Evolutionary conservation across 371 early-diverging fungal genomes (phyloP), one percentile per base, ranked within the genome.

Genomic region (Blastocladiella emersonii): DNA sequence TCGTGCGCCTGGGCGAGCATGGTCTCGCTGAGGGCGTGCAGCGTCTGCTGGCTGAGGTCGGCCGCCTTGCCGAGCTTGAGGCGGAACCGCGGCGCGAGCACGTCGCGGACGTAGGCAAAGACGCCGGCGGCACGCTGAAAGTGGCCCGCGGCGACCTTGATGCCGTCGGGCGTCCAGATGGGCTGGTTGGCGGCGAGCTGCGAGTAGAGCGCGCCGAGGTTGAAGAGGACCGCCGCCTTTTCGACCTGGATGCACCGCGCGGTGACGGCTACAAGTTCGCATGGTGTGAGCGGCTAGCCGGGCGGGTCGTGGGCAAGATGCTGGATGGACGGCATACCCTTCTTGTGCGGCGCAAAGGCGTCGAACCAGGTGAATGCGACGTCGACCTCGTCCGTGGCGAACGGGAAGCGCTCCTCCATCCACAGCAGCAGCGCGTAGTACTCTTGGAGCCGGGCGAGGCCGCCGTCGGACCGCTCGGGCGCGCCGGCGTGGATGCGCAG

Each of bases 231-330:
- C 2, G 72, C 59, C 6, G 79, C 81, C 62, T 79, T 81, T 67
- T 81, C 81, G 66, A 74, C 78, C 41, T 81, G 78, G 45, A 81
- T 78, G 62, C 79, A 81, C 13, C 61, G 49, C 23, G 72, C 72
- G 41, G 23, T 25, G 19, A 64, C 25, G 12, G 48, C 43, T 56
- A 1, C 30, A 53, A 55, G 23, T 7, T 7, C 68, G n/a, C n/a
- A 74, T 68, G 70, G 25, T 56, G 17, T 44, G n/a, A n/a, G n/a
- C n/a, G n/a, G n/a, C n/a, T n/a, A n/a, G n/a, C n/a, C n/a, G n/a
- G n/a, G n/a, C n/a, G n/a, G n/a, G n/a, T n/a, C n/a, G n/a, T n/a
- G n/a, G n/a, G n/a, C n/a, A n/a, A n/a, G n/a, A n/a, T n/a, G n/a
- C n/a, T n/a, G n/a, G 2, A 62, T 51, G 15, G 23, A 27, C 8